phyloP scores from a whole-genome alignment of 441 rosid genomes.

The Omphalea diandra region DNA sequence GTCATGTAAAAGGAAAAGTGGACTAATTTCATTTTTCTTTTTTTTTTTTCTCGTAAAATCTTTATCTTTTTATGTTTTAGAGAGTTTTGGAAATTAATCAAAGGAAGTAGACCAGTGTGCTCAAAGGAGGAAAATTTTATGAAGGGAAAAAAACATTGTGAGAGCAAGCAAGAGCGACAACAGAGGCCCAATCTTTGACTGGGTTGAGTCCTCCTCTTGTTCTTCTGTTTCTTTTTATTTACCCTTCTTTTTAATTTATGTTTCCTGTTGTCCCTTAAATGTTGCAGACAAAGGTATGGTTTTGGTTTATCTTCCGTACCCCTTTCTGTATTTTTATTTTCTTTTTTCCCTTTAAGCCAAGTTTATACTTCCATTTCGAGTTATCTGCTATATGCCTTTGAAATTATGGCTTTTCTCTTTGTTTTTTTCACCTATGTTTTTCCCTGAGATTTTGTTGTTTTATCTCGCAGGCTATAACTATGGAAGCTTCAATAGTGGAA shows the following conservation, averaged over 20 bases:
- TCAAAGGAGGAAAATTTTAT: conserved; percentile 25
- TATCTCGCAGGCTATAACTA: conserved; percentile 45
- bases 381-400: neutral
- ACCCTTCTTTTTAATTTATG: conserved; percentile 5
- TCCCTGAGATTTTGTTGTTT: neutral
- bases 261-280: conserved; percentile 25
- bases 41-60: conserved; percentile 7
- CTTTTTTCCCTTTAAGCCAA: conserved; percentile 2
- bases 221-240: neutral
- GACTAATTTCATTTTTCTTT: neutral
- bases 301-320: conserved; percentile 15
- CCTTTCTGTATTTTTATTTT: conserved; percentile 5
- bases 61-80: conserved; percentile 26
- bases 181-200: conserved; percentile 6
- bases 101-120: conserved; percentile 20
- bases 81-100: conserved; percentile 24
- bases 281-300: conserved; percentile 26
- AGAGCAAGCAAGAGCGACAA: neutral
- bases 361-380: neutral
- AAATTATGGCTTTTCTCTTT: conserved; percentile 8
- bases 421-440: neutral
- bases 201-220: conserved; percentile 5
- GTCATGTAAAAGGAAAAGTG: conserved; percentile 37
- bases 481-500: conserved; percentile 43
- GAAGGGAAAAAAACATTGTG: neutral